Percentiles rank a stretch among this genome's conserved stretches.
These are phyloP conservation scores for Corylus americana DNA, from an alignment of 306 rosid species.

Conservation along the genomic window DNA sequence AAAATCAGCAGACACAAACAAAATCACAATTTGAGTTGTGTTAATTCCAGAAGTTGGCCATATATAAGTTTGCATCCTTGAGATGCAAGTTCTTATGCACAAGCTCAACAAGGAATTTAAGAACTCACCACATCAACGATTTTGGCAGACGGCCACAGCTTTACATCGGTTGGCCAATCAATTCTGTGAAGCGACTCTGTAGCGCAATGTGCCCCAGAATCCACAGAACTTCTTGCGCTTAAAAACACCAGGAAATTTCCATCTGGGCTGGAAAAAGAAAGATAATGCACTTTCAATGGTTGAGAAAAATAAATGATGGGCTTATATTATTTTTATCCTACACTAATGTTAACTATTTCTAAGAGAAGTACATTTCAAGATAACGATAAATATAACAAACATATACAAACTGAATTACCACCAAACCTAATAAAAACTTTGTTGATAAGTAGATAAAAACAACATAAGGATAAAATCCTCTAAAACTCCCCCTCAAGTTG, in stretches of 20 bases:
- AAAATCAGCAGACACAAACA: neutral
- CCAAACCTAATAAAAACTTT: too few species aligned
- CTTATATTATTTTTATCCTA: too few species aligned
- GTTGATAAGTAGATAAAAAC: too few species aligned
- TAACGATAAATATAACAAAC: too few species aligned
- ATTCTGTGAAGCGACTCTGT: slow-evolving; percentile 88
- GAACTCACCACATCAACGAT: slow-evolving; percentile 65
- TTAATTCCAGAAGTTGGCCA: neutral
- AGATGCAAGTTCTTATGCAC: neutral
- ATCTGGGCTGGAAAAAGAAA: slow-evolving; percentile 62
- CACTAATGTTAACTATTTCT: too few species aligned
- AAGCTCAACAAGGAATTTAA: neutral
- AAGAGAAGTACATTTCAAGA: too few species aligned
- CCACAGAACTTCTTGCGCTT: slow-evolving; percentile 72
- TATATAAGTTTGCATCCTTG: neutral
- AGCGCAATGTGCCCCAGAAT: slow-evolving; percentile 78
- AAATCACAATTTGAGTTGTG: neutral
- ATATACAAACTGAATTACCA: too few species aligned
- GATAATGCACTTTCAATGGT: neutral
- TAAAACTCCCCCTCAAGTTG: too few species aligned
- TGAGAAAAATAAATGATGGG: too few species aligned
- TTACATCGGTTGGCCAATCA: slow-evolving; percentile 67
- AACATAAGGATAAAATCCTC: too few species aligned
- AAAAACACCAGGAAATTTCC: slow-evolving; percentile 74
- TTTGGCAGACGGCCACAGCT: slow-evolving; percentile 38